phyloP scores from a whole-genome alignment of 805 yeast species.

The Saccharomycopsis malanga region DNA sequence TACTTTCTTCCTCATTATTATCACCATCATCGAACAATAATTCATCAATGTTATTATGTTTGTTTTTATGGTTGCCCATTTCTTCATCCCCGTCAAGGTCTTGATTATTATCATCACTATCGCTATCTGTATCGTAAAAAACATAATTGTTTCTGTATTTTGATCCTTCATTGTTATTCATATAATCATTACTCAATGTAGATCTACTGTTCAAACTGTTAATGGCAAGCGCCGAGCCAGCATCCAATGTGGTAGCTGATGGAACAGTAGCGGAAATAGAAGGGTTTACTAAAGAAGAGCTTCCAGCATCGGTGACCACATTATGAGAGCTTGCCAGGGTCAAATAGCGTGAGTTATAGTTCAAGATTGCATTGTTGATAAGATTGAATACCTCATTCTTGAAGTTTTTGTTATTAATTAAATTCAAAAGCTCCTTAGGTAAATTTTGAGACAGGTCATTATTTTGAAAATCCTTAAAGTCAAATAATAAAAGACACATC shows the following conservation, averaged over 20 bases:
- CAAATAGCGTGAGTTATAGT: conserved; percentile 20
- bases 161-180: conserved; percentile 5
- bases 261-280: too few relatives aligned
- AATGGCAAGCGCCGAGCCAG: background rate
- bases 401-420: conserved; percentile 63
- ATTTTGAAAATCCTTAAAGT: conserved; percentile 23
- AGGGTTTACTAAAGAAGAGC: background rate
- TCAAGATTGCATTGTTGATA: conserved; percentile 18
- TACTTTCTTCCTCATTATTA: background rate
- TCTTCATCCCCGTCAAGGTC: conserved; percentile 22
- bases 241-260: background rate
- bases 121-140: conserved; percentile 14
- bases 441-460: conserved; percentile 54
- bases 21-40: conserved; percentile 14
- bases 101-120: conserved; percentile 11
- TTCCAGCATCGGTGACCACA: background rate
- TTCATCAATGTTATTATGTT: conserved; percentile 20
- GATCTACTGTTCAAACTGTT: background rate
- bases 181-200: conserved; percentile 4
- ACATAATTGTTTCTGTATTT: conserved; percentile 10
- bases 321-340: conserved; percentile 16
- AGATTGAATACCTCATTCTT: conserved; percentile 22
- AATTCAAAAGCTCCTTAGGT: conserved; percentile 55
- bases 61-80: conserved; percentile 19
- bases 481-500: conserved; percentile 64